Evolutionary conservation across 2,329 filamentous ascomycete genomes (phyloP).

Genomic region (Ophiostoma piceae): DNA sequence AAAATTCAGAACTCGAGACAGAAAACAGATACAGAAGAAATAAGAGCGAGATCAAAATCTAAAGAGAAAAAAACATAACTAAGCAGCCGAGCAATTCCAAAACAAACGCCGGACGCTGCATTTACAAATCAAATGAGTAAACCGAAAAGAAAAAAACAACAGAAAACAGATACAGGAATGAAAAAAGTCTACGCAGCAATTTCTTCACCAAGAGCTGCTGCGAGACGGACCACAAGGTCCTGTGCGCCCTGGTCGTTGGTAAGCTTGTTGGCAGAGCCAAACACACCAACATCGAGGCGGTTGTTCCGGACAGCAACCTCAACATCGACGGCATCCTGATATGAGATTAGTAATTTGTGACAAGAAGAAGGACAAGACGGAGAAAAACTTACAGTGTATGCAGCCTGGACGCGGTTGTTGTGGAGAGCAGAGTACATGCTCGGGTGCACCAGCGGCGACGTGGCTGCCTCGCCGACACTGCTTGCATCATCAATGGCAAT

Average conservation of each 20-base stretch:
- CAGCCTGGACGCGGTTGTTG: conserved; percentile 31
- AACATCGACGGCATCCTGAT: conserved; percentile 28
- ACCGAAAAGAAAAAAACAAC: neutral
- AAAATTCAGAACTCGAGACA: neutral
- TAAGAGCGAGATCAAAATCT: neutral
- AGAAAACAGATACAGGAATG: neutral
- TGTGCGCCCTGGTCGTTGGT: conserved; percentile 14
- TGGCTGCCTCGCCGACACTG: neutral
- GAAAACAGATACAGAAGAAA: neutral
- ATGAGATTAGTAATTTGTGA: neutral
- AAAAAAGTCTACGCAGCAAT: neutral
- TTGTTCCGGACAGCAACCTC: conserved; percentile 26
- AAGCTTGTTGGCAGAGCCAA: conserved; percentile 24
- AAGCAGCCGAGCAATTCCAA: neutral
- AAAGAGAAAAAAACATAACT: neutral
- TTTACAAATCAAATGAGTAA: neutral
- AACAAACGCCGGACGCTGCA: neutral
- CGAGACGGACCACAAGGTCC: conserved; percentile 4
- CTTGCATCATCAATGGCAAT: neutral
- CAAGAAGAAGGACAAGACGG: too few relatives aligned
- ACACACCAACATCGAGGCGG: conserved; percentile 28
- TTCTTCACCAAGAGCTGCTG: neutral
- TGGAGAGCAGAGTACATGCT: conserved; percentile 26
- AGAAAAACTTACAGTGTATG: conserved; percentile 28
- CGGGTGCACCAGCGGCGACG: conserved; percentile 18